Conservation (phyloP, 2,329 filamentous ascomycete species). For the Helotiales sp. region DNA sequence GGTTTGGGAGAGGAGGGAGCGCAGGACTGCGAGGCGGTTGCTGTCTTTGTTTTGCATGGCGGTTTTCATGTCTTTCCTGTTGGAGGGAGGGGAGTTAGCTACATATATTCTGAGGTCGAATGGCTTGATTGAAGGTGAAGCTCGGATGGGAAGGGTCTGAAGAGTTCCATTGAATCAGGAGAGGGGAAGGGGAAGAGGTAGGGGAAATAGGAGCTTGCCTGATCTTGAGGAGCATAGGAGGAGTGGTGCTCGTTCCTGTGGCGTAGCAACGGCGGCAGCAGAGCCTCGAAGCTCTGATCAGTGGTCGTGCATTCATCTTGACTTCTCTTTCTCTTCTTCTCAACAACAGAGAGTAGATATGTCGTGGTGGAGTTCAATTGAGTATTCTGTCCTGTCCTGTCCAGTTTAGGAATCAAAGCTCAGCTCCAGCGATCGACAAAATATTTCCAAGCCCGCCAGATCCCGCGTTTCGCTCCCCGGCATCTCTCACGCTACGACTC, state of each 20-base stretch:
- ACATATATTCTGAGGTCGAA: not conserved
- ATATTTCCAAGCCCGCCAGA: not conserved
- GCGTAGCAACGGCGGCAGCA: conserved; percentile 38
- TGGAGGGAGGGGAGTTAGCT: conserved; percentile 1
- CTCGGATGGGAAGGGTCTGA: too few relatives aligned
- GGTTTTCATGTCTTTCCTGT: conserved; percentile 61
- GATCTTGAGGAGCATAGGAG: conserved; percentile 45
- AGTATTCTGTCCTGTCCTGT: not conserved
- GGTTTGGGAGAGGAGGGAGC: conserved; percentile 69
- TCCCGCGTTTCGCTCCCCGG: not conserved
- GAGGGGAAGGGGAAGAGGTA: not conserved
- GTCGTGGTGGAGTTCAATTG: not conserved
- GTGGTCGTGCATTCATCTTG: conserved; percentile 32
- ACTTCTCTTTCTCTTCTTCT: not conserved
- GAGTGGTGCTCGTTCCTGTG: conserved; percentile 36
- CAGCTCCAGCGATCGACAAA: conserved; percentile 1
- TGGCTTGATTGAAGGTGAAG: too few relatives aligned
- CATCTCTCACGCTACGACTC: not conserved
- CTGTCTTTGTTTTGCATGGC: conserved; percentile 70
- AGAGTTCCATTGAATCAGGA: too few relatives aligned
- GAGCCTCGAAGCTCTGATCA: conserved; percentile 35
- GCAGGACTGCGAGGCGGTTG: conserved; percentile 70
- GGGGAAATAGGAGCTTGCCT: conserved; percentile 36
- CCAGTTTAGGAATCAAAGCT: too few relatives aligned
- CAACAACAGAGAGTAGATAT: not conserved